A percentile compares a stretch with the other conserved stretches of the same genome.
Conservation (phyloP, 1,139 yeast species). For the Blastobotrys illinoisensis region DNA sequence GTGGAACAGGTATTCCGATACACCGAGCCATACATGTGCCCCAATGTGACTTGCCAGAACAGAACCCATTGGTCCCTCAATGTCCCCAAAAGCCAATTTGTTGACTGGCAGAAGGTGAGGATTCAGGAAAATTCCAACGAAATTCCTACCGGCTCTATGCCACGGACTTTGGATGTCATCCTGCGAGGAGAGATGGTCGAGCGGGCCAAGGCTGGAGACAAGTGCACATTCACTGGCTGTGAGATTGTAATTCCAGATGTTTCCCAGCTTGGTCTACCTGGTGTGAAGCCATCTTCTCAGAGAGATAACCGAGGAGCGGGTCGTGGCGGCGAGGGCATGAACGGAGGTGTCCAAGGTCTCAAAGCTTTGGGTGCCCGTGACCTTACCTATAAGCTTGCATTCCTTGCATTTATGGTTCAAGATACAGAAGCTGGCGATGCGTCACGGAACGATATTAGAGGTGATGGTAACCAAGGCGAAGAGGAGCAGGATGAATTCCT, state of each 20-base stretch:
- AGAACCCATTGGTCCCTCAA: conserved; percentile 82
- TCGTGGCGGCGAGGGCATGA: conserved; percentile 63
- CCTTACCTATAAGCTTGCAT: conserved; percentile 85
- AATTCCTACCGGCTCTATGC: conserved; percentile 99
- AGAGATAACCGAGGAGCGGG: conserved; percentile 61
- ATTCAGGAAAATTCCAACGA: conserved; percentile 94
- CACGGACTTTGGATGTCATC: conserved; percentile 90
- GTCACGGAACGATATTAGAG: conserved; percentile 39
- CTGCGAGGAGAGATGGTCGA: conserved; percentile 94
- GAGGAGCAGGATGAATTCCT: conserved; percentile 72
- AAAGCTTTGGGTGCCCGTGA: conserved; percentile 90
- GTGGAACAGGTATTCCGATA: conserved; percentile 90
- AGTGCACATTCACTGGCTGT: conserved; percentile 91
- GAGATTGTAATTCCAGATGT: conserved; percentile 95
- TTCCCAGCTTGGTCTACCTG: conserved; percentile 93
- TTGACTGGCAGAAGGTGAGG: conserved; percentile 97
- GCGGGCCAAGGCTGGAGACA: conserved; percentile 96
- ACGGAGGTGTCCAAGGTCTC: conserved; percentile 81
- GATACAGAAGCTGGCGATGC: conserved; percentile 35
- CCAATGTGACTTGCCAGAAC: conserved; percentile 81
- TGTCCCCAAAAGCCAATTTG: conserved; percentile 76
- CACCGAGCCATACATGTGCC: conserved; percentile 93
- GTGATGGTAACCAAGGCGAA: conserved; percentile 40
- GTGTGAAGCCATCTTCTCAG: conserved; percentile 81
- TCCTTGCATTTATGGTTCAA: conserved; percentile 81